These are phyloP conservation scores for Pythium volutum DNA, from an alignment of 352 stramenopile species.

Conservation along the genomic window DNA sequence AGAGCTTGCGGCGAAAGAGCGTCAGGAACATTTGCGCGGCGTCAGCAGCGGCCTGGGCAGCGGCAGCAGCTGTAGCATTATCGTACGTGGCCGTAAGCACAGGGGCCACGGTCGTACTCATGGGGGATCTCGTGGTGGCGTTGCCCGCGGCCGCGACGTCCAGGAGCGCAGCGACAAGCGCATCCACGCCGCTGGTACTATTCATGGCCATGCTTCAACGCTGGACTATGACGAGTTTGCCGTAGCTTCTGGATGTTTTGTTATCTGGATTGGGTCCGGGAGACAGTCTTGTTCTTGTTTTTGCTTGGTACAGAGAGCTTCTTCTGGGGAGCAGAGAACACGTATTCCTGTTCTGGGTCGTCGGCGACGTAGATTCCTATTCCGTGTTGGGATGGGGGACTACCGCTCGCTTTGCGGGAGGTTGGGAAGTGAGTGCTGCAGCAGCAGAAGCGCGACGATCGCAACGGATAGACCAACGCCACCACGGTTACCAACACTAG, in stretches of 20 bases:
- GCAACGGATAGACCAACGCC: neutral
- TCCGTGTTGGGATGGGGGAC: neutral
- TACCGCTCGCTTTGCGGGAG: neutral
- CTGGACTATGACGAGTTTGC: neutral
- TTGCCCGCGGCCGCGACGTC: neutral
- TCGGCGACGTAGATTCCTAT: neutral
- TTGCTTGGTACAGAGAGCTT: no score
- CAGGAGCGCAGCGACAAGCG: neutral
- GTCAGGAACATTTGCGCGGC: neutral
- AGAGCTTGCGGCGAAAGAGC: constrained; percentile 7
- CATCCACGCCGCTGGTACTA: neutral
- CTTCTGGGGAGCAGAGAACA: no score
- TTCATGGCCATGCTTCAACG: neutral
- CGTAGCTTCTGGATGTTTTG: neutral
- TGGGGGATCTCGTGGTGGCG: neutral
- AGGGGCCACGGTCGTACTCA: no score
- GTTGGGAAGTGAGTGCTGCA: constrained; percentile 6
- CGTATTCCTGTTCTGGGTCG: neutral
- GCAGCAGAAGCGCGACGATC: neutral
- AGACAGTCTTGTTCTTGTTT: no score
- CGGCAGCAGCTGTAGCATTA: neutral
- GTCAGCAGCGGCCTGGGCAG: neutral
- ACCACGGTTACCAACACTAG: neutral
- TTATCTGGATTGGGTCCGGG: neutral
- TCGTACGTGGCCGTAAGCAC: no score